Conservation (phyloP, 140 eudicot species). For the Cichorium intybus region DNA sequence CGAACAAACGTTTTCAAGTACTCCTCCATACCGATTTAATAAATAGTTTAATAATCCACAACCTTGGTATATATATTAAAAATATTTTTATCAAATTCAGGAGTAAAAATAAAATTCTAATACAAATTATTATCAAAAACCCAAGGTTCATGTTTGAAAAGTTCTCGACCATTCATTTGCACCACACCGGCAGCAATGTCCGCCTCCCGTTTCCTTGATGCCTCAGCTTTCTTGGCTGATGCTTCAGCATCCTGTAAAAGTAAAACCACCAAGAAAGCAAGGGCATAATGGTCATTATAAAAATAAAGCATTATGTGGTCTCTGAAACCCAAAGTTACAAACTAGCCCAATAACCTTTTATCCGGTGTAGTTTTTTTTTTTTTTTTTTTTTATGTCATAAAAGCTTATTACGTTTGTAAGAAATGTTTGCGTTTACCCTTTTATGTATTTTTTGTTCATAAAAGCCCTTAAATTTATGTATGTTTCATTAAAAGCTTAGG, state of each 20-base stretch:
- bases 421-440: no score
- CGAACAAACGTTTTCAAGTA: no score
- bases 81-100: not conserved
- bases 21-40: not conserved
- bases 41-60: not conserved
- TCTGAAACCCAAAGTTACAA: no score
- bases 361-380: no score
- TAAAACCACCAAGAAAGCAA: not conserved
- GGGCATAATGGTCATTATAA: not conserved
- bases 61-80: not conserved
- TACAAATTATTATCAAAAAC: conserved; percentile 69
- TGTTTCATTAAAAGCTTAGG: no score
- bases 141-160: conserved; percentile 79
- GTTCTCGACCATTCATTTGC: conserved; percentile 88
- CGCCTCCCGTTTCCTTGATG: conserved; percentile 76
- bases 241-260: conserved; percentile 73
- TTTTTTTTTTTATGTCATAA: no score
- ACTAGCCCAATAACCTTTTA: no score
- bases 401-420: no score
- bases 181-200: conserved; percentile 72
- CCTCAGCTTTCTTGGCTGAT: conserved; percentile 67
- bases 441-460: no score
- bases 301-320: not conserved
- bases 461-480: no score
- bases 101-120: conserved; percentile 16